A percentile compares a stretch with the other conserved stretches of the same genome.
Conservation (phyloP, 169 alveolate species). For the Eimeria tenella region DNA sequence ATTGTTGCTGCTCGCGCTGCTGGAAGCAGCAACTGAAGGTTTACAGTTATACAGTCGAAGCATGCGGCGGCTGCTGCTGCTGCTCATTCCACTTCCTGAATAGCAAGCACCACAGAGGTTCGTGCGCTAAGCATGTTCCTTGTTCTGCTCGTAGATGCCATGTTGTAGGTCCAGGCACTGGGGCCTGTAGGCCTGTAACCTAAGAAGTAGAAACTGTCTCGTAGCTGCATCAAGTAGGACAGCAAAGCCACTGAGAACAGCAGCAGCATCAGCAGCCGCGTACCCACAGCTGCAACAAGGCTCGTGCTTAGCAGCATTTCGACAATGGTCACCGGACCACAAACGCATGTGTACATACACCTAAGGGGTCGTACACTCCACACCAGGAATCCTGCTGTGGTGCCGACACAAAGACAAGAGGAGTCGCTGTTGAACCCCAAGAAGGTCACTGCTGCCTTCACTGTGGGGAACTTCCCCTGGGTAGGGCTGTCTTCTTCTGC, state of each 20-base stretch:
- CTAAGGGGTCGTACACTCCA: conserved; percentile 73
- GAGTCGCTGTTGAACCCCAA: conserved; percentile 72
- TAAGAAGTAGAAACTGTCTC: background rate
- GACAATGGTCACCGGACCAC: conserved; percentile 78
- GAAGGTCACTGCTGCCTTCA: conserved; percentile 79
- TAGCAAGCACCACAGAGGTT: background rate
- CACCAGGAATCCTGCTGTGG: conserved; percentile 72
- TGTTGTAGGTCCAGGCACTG: too few species aligned
- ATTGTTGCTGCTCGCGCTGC: background rate
- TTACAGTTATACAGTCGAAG: conserved; percentile 15
- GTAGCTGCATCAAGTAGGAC: background rate
- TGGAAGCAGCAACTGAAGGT: conserved; percentile 4
- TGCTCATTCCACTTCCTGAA: conserved; percentile 53
- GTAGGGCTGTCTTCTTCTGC: background rate
- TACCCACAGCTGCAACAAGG: conserved; percentile 78
- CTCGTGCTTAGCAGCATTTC: conserved; percentile 75
- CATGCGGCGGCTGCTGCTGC: conserved; percentile 63
- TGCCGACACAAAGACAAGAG: conserved; percentile 69
- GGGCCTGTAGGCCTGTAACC: too few species aligned
- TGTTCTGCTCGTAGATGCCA: background rate
- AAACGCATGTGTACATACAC: conserved; percentile 70
- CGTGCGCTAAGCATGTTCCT: too few species aligned
- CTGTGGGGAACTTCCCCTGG: background rate
- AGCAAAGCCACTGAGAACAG: background rate
- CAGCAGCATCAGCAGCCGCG: conserved; percentile 12